Evolutionary conservation across 441 rosid genomes (phyloP).

Genomic region (Aquilaria agallochum): DNA sequence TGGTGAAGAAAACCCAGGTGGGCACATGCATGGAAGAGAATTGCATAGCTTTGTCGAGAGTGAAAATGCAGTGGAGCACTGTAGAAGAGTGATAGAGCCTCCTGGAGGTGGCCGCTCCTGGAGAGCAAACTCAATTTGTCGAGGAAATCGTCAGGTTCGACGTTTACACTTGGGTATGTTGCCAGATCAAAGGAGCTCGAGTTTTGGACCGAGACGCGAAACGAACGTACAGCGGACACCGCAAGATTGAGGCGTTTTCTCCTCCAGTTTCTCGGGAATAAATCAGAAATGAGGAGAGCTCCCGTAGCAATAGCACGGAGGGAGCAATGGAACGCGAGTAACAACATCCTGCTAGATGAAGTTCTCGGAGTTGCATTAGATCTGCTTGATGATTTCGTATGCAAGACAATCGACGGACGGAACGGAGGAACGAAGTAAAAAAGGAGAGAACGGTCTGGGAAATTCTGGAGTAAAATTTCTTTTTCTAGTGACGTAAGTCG

Average conservation of each 20-base stretch:
- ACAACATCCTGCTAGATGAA: too few species aligned
- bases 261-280: too few species aligned
- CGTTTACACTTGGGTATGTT: neutral
- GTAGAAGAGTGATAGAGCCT: constrained; percentile 45
- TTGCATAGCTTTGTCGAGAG: constrained; percentile 39
- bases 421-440: too few species aligned
- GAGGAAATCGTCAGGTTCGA: constrained; percentile 18
- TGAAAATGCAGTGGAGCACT: constrained; percentile 26
- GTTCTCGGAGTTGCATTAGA: too few species aligned
- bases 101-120: constrained; percentile 34
- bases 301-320: too few species aligned
- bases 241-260: neutral
- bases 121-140: constrained; percentile 21
- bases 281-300: too few species aligned
- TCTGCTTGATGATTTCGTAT: too few species aligned
- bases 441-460: too few species aligned
- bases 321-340: too few species aligned
- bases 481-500: too few species aligned
- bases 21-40: constrained; percentile 70
- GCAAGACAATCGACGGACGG: too few species aligned
- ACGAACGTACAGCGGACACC: constrained; percentile 13
- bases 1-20: constrained; percentile 40
- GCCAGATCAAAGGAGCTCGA: constrained; percentile 6
- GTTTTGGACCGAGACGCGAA: constrained; percentile 15
- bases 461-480: too few species aligned